phyloP scores from a whole-genome alignment of 257 asterid genomes.

The Echium plantagineum region DNA sequence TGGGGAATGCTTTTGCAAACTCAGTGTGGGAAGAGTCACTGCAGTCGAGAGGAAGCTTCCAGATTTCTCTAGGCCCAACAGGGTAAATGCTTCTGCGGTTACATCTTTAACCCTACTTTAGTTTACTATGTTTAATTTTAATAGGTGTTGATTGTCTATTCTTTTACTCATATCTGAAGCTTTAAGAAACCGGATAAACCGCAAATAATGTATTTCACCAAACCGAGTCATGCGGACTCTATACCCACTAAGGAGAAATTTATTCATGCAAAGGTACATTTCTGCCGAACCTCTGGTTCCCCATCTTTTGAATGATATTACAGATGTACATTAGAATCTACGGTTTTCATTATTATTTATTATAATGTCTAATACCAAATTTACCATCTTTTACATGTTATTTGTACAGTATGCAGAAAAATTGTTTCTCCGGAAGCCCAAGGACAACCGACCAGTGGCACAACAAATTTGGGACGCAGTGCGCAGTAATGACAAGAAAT shows the following conservation, averaged over 20 bases:
- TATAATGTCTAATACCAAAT: no score
- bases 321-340: no score
- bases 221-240: slow-evolving; percentile 70
- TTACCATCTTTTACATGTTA: neutral
- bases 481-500: slow-evolving; percentile 68
- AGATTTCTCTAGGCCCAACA: slow-evolving; percentile 49
- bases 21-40: slow-evolving; percentile 88
- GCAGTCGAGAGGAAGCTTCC: slow-evolving; percentile 64
- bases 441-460: slow-evolving; percentile 43
- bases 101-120: slow-evolving; percentile 2
- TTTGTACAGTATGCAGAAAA: slow-evolving; percentile 82
- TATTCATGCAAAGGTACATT: slow-evolving; percentile 79
- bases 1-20: slow-evolving; percentile 84
- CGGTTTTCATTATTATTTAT: no score
- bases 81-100: slow-evolving; percentile 41
- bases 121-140: slow-evolving; percentile 5
- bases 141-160: slow-evolving; percentile 13
- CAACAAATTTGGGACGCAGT: slow-evolving; percentile 90
- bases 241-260: slow-evolving; percentile 82
- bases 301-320: no score
- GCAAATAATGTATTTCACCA: slow-evolving; percentile 53
- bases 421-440: slow-evolving; percentile 56
- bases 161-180: slow-evolving; percentile 37
- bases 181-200: slow-evolving; percentile 55
- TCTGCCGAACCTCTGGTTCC: no score